phyloP scores from a whole-genome alignment of 2,329 filamentous ascomycete species.

The Parastagonospora nodorum region DNA sequence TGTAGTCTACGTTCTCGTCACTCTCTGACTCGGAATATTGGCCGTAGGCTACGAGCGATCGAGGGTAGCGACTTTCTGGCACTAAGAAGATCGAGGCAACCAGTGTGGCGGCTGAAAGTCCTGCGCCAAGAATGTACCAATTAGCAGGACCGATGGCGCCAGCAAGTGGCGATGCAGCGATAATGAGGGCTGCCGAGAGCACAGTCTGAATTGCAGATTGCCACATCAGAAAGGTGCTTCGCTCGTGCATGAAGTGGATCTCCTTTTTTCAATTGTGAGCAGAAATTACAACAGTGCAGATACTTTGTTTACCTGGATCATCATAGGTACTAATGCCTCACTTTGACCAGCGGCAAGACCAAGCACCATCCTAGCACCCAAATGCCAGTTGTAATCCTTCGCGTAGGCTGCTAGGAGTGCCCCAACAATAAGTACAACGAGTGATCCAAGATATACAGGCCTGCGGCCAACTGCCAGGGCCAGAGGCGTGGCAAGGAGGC shows the following conservation, averaged over 20 bases:
- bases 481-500: conserved; percentile 24
- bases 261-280: conserved; percentile 3
- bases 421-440: conserved; percentile 14
- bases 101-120: conserved; percentile 41
- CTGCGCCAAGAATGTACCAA: conserved; percentile 52
- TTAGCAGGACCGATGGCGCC: conserved; percentile 48
- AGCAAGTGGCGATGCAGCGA: conserved; percentile 52
- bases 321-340: conserved; percentile 51
- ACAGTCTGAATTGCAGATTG: conserved; percentile 50
- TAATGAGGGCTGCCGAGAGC: conserved; percentile 44
- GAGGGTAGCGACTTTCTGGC: conserved; percentile 52
- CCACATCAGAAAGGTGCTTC: conserved; percentile 49
- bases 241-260: conserved; percentile 53
- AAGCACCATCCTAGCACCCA: conserved; percentile 46
- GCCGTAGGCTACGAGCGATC: conserved; percentile 43
- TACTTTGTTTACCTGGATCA: conserved; percentile 28
- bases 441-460: conserved; percentile 22
- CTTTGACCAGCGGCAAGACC: conserved; percentile 51
- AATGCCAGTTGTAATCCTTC: conserved; percentile 37
- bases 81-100: conserved; percentile 48
- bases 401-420: conserved; percentile 16
- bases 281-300: not conserved
- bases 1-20: conserved; percentile 30
- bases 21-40: conserved; percentile 16
- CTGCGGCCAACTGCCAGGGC: conserved; percentile 26